Evolutionary conservation across 495 filamentous ascomycete genomes (phyloP), one percentile per base, ranked within the genome.

Genomic region (Massariosphaeria phaeospora): DNA sequence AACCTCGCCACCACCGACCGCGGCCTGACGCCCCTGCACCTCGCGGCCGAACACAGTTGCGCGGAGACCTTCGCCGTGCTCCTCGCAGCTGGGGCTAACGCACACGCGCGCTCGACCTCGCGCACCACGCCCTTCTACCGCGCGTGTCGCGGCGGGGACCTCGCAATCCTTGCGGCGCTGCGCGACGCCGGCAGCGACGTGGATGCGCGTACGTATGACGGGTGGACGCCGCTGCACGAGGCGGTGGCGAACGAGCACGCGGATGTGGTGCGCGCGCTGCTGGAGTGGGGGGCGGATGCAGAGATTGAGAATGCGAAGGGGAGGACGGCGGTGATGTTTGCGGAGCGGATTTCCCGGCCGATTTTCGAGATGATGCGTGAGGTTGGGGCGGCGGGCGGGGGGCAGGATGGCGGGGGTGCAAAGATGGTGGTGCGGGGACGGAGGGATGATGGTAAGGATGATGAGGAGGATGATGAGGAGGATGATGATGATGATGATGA

Each of bases 201-300:
- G 10, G 26, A 55, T 35, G 41, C 20, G 2, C 11, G n/a, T 24
- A 55, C 26, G 24, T 34, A 15, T 2, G 39, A 45, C 20, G 23
- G 29, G 6, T 55, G 39, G 51, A 35, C 39, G 1, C 15, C 51
- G 9, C 26, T 46, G 40, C 8, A 35, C n/a, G 51, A 55, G 21
- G 51, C 51, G 1, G 18, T 36, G 11, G 51, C 34, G 27, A 23
- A 46, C 18, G 41, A 24, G 24, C 39, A 41, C 21, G 40, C 21
- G 3, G 10, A 46, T 46, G 41, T 27, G 12, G 27, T 46, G 8
- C 12, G 18, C 4, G 15, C 47, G 25, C n/a, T 55, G 40, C 39
- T 55, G 34, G 30, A 46, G 38, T 55, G 51, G 39, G 49, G 49
- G 18, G 49, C 49, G 7, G 49, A 52, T 43, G 5, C 39, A 29